Evolutionary conservation across 2,329 filamentous ascomycete species (phyloP).

Genomic region (Aspergillus glaucus): DNA sequence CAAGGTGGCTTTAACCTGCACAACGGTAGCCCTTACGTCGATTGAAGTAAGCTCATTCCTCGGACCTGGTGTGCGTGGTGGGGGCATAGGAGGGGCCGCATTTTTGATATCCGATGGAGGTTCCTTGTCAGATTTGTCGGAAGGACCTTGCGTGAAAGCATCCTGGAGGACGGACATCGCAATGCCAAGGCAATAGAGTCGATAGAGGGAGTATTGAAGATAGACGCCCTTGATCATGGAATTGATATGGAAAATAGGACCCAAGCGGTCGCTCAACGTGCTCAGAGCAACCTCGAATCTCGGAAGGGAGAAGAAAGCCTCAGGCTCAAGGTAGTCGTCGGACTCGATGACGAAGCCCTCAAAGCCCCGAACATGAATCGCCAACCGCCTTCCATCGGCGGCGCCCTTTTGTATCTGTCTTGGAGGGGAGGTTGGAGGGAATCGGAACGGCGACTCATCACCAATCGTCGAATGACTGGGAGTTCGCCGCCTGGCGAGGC

Average conservation of each 20-base stretch:
- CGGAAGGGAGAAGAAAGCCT: conserved; percentile 80
- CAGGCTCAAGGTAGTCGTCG: conserved; percentile 72
- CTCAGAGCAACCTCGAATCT: conserved; percentile 81
- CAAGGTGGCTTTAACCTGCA: conserved; percentile 85
- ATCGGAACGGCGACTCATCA: conserved; percentile 56
- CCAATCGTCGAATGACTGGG: conserved; percentile 63
- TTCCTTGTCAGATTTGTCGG: conserved; percentile 7
- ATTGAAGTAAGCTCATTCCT: conserved; percentile 65
- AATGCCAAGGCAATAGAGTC: conserved; percentile 83
- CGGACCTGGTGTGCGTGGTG: conserved; percentile 19
- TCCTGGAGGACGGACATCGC: conserved; percentile 68
- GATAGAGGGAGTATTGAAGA: conserved; percentile 85
- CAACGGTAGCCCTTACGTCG: conserved; percentile 71
- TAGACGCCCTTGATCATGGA: conserved; percentile 72
- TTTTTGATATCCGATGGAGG: conserved; percentile 9
- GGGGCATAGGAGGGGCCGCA: conserved; percentile 17
- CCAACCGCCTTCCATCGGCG: conserved; percentile 74
- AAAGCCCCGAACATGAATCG: conserved; percentile 72
- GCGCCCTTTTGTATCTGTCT: conserved; percentile 34
- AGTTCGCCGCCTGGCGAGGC: conserved; percentile 60
- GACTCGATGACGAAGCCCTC: conserved; percentile 90
- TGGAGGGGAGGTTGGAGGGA: conserved; percentile 45
- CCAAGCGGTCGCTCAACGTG: conserved; percentile 78
- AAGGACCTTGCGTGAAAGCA: conserved; percentile 48
- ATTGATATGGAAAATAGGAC: conserved; percentile 81